phyloP scores from a whole-genome alignment of 768 basidiomycete genomes.

The Suillus subluteus region DNA sequence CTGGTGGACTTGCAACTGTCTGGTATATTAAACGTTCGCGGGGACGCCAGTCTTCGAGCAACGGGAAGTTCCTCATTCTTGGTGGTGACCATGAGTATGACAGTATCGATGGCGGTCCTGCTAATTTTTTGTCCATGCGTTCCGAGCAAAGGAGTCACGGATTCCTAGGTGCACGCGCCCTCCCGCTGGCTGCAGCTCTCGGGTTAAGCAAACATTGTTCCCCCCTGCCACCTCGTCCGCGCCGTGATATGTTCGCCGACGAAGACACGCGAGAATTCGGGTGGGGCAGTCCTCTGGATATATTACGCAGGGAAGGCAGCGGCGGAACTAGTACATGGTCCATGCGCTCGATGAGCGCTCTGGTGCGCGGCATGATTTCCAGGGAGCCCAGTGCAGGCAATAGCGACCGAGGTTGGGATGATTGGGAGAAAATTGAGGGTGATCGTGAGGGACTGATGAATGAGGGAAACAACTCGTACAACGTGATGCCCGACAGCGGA shows the following conservation, averaged over 20 bases:
- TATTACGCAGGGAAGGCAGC: conserved; percentile 41
- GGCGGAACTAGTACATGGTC: conserved; percentile 56
- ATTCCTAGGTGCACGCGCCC: conserved; percentile 1
- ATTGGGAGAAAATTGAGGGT: conserved; percentile 26
- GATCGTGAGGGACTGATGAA: conserved; percentile 27
- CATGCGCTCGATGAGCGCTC: conserved; percentile 42
- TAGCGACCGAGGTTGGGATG: conserved; percentile 18
- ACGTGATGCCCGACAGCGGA: conserved; percentile 10
- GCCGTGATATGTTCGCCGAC: conserved; percentile 78
- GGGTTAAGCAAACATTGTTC: conserved; percentile 24
- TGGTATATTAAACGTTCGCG: conserved; percentile 48
- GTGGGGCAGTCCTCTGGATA: conserved; percentile 16
- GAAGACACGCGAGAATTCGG: conserved; percentile 65
- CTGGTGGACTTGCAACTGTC: conserved; percentile 40
- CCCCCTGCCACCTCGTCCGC: conserved; percentile 24
- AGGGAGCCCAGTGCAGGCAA: conserved; percentile 31
- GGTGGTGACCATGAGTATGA: conserved; percentile 23
- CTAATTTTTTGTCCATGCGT: conserved; percentile 1
- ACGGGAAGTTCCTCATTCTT: conserved; percentile 24
- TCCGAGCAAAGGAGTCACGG: conserved; percentile 8
- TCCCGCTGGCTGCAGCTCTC: conserved; percentile 23
- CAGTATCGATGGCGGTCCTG: conserved; percentile 12
- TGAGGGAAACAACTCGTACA: conserved; percentile 16
- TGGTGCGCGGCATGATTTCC: conserved; percentile 33
- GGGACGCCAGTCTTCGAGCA: conserved; percentile 9